Evolutionary conservation across 345 rosid species (phyloP).

Genomic region (Lenwebbia sp.): DNA sequence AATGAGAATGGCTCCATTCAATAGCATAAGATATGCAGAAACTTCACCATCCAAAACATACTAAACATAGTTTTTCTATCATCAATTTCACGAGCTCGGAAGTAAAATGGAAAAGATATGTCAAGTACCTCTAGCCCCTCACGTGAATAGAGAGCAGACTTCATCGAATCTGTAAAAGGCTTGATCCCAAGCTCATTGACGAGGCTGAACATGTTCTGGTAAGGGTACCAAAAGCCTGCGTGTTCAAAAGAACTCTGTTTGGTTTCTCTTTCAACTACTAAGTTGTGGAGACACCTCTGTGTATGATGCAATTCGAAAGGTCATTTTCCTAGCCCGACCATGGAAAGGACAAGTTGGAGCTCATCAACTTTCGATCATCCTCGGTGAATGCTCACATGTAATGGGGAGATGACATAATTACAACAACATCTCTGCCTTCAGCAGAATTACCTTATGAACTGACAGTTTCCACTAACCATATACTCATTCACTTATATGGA

Average conservation of each 20-base stretch:
- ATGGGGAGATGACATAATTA: neutral
- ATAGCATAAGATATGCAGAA: neutral
- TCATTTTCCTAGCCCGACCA: neutral
- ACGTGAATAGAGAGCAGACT: conserved; percentile 31
- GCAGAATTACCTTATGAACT: neutral
- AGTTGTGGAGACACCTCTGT: neutral
- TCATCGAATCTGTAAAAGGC: conserved; percentile 37
- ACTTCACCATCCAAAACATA: neutral
- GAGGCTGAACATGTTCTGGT: conserved; percentile 35
- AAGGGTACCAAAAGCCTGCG: conserved; percentile 55
- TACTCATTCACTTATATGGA: neutral
- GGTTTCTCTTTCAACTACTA: neutral
- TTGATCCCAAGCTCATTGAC: conserved; percentile 38
- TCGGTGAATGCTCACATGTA: neutral
- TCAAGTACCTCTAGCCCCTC: conserved; percentile 36
- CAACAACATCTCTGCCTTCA: neutral
- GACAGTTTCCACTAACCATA: neutral
- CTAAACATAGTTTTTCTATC: neutral
- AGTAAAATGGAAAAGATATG: neutral
- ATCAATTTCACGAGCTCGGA: neutral
- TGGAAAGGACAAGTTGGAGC: neutral
- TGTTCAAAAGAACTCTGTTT: neutral
- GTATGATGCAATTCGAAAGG: neutral
- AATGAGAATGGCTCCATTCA: neutral
- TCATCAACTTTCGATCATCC: neutral